A percentile compares a stretch with the other conserved stretches of the same genome.
phyloP scores from a whole-genome alignment of 495 filamentous ascomycete genomes.

The Thozetella sp. region DNA sequence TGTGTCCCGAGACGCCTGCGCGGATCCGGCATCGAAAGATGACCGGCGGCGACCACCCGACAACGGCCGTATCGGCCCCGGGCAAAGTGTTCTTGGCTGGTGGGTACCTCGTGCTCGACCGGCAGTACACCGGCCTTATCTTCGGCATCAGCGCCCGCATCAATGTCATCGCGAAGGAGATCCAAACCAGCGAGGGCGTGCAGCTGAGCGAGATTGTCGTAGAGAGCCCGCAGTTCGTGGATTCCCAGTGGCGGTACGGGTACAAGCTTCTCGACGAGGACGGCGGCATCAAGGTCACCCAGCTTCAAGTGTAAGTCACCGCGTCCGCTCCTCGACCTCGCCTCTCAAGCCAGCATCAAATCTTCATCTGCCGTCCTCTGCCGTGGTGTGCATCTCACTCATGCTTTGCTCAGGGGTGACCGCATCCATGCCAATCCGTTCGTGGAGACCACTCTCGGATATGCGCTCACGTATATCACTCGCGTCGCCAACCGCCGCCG shows the following conservation, averaged over 20 bases:
- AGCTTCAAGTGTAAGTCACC: conserved; percentile 73
- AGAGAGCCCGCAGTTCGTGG: conserved; percentile 85
- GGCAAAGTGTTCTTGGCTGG: conserved; percentile 95
- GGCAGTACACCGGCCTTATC: conserved; percentile 83
- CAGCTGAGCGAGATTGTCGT: conserved; percentile 74
- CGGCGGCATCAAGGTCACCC: conserved; percentile 77
- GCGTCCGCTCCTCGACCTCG: conserved; percentile 9
- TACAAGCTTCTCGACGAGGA: conserved; percentile 66
- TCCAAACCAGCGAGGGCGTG: conserved; percentile 56
- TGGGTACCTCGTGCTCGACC: conserved; percentile 93
- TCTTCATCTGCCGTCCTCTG: too few relatives aligned
- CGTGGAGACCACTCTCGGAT: conserved; percentile 86
- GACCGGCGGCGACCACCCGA: conserved; percentile 18
- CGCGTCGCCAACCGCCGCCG: conserved; percentile 52
- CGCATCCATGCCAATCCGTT: conserved; percentile 67
- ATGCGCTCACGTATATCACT: conserved; percentile 81
- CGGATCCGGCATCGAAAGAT: conserved; percentile 3
- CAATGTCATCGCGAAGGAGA: conserved; percentile 76
- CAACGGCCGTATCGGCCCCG: conserved; percentile 81
- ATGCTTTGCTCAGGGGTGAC: conserved; percentile 23
- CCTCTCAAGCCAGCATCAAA: conserved; percentile 3
- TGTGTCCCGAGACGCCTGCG: not conserved
- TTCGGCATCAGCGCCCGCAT: conserved; percentile 95
- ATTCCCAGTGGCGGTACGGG: conserved; percentile 84
- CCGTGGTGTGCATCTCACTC: not conserved